Evolutionary conservation across 2,329 filamentous ascomycete species (phyloP).

Genomic region (Blastomyces silverae): DNA sequence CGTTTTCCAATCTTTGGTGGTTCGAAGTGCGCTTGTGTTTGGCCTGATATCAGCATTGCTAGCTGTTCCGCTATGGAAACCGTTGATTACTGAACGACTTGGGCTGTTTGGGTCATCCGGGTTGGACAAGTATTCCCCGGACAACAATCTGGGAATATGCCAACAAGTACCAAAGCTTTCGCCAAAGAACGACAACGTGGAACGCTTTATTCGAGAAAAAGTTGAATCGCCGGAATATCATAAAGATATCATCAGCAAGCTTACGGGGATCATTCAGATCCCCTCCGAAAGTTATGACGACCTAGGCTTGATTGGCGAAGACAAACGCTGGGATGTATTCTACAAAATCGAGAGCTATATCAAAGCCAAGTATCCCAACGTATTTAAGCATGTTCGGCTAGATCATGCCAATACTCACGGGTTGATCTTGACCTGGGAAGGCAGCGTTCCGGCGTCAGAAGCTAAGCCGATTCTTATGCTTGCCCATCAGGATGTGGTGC

Average conservation of each 20-base stretch:
- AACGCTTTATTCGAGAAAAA: slow-evolving; percentile 18
- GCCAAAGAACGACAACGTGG: slow-evolving; percentile 21
- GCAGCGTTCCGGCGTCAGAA: slow-evolving; percentile 36
- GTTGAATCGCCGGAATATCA: slow-evolving; percentile 19
- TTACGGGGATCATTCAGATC: slow-evolving; percentile 39
- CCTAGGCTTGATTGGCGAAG: slow-evolving; percentile 48
- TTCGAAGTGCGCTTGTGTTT: not conserved
- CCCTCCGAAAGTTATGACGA: slow-evolving; percentile 51
- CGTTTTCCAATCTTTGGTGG: not conserved
- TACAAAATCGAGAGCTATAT: slow-evolving; percentile 46
- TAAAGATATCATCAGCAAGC: slow-evolving; percentile 20
- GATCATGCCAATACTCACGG: slow-evolving; percentile 56
- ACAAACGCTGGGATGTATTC: slow-evolving; percentile 54
- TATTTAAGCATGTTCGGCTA: slow-evolving; percentile 44
- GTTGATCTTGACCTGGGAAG: slow-evolving; percentile 53
- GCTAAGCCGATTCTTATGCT: slow-evolving; percentile 53
- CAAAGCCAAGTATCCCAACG: slow-evolving; percentile 43
- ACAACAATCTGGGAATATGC: not conserved
- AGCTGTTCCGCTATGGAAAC: not conserved
- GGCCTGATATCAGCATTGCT: not conserved
- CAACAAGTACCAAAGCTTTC: slow-evolving; percentile 21
- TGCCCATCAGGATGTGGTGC: slow-evolving; percentile 60
- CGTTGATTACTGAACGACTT: slow-evolving; percentile 1
- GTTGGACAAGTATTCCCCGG: not conserved
- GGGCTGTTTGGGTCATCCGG: not conserved